Conservation (phyloP, 805 yeast genomes). For the Wickerhamiella galacta region DNA sequence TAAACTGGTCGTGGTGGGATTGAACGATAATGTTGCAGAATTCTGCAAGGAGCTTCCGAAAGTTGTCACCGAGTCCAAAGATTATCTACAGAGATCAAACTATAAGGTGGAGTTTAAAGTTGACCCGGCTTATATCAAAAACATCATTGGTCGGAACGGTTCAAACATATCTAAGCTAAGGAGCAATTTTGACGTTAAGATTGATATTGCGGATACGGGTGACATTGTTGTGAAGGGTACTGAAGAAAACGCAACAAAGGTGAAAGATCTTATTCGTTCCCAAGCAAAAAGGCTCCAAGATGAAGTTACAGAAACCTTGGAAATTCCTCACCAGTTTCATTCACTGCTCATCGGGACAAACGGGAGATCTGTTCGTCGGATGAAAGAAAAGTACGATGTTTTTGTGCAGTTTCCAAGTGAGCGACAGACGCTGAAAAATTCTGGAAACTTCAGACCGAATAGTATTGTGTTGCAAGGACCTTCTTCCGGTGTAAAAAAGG, state of each 20-base stretch:
- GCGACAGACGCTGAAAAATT: slow-evolving; percentile 5
- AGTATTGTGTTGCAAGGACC: slow-evolving; percentile 42
- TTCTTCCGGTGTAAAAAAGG: slow-evolving; percentile 52
- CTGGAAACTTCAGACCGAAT: slow-evolving; percentile 7
- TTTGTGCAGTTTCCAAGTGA: slow-evolving; percentile 51
- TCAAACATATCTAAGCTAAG: slow-evolving; percentile 48
- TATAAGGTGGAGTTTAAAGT: slow-evolving; percentile 35
- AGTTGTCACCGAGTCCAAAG: slow-evolving; percentile 39
- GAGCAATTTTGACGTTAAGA: slow-evolving; percentile 55
- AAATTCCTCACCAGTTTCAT: slow-evolving; percentile 64
- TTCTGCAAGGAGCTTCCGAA: slow-evolving; percentile 36
- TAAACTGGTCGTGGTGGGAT: slow-evolving; percentile 36
- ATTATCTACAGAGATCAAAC: slow-evolving; percentile 30
- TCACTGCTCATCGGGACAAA: slow-evolving; percentile 68
- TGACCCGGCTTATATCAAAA: slow-evolving; percentile 51
- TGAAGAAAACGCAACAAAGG: slow-evolving; percentile 60
- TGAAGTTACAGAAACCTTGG: slow-evolving; percentile 46
- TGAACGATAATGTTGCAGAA: slow-evolving; percentile 36
- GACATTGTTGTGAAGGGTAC: slow-evolving; percentile 56
- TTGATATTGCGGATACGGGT: slow-evolving; percentile 52
- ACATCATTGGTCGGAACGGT: slow-evolving; percentile 85
- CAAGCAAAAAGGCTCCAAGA: slow-evolving; percentile 69
- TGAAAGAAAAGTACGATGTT: slow-evolving; percentile 78
- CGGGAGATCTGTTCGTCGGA: slow-evolving; percentile 65
- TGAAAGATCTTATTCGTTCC: slow-evolving; percentile 39